Conservation (phyloP, 148 eudicot genomes). For the Spergularia marina region DNA sequence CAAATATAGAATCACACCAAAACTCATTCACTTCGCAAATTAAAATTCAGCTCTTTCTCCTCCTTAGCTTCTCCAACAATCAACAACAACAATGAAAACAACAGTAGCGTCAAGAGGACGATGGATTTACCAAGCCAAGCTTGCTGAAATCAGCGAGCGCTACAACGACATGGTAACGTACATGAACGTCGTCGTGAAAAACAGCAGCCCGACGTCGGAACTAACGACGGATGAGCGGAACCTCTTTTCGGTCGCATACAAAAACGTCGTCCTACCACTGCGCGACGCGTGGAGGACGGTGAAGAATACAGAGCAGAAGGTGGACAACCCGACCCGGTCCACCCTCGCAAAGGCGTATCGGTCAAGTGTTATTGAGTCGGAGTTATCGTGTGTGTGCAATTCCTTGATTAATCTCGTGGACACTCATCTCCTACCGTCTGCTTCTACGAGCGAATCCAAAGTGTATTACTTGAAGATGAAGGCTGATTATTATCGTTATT, state of each 20-base stretch:
- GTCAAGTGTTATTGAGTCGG: constrained; percentile 16
- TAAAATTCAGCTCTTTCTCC: constrained; percentile 6
- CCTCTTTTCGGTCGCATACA: constrained; percentile 25
- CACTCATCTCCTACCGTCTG: constrained; percentile 22
- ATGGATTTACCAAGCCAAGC: constrained; percentile 31
- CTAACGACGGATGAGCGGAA: constrained; percentile 26
- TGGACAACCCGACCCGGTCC: constrained; percentile 21
- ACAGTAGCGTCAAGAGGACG: constrained; percentile 15
- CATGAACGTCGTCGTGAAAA: constrained; percentile 21
- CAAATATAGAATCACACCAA: neutral
- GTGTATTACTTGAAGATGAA: constrained; percentile 33
- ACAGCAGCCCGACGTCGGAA: neutral
- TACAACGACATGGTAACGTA: constrained; percentile 31
- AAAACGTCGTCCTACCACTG: constrained; percentile 25
- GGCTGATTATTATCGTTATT: constrained; percentile 34
- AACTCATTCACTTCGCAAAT: neutral
- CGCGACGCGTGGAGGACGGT: constrained; percentile 31
- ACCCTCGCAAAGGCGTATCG: constrained; percentile 19
- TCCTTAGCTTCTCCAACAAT: neutral
- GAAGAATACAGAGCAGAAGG: constrained; percentile 29
- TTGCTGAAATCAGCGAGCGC: constrained; percentile 32
- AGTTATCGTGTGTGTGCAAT: constrained; percentile 16
- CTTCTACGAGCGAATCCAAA: constrained; percentile 18
- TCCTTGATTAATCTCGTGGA: constrained; percentile 25
- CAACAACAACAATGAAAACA: constrained; percentile 1